Evolutionary conservation across 257 asterid genomes (phyloP).

Genomic region (Echites panduratus): DNA sequence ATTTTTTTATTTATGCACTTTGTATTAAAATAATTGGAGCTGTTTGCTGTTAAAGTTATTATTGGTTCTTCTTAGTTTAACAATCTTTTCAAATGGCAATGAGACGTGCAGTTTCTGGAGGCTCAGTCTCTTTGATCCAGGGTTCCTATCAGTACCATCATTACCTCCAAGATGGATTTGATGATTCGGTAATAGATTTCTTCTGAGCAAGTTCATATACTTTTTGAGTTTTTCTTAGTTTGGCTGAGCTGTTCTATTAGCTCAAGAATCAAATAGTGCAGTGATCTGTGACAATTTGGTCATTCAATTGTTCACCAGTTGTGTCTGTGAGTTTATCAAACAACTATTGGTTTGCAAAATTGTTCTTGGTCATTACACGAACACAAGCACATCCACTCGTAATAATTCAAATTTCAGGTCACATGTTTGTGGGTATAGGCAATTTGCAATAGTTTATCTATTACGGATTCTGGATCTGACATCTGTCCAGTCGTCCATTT

Average conservation of each 20-base stretch:
- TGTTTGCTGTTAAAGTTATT: neutral
- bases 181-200: constrained; percentile 76
- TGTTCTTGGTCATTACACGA: neutral
- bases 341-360: neutral
- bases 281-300: no score
- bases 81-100: constrained; percentile 15
- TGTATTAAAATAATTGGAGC: neutral
- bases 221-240: neutral
- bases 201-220: constrained; percentile 11
- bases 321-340: neutral
- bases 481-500: neutral
- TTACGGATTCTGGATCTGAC: no score
- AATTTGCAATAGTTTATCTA: no score
- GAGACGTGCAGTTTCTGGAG: constrained; percentile 65
- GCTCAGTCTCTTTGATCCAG: constrained; percentile 67
- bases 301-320: neutral
- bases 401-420: neutral
- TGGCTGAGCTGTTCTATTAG: neutral
- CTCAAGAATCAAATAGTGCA: neutral
- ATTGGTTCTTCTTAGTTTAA: constrained; percentile 9
- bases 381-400: neutral
- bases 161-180: constrained; percentile 91
- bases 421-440: neutral
- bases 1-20: neutral
- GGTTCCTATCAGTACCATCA: constrained; percentile 94